Evolutionary conservation across 257 asterid genomes (phyloP), one percentile per base, ranked within the genome.

Genomic region (Ophiorrhiza pumila): DNA sequence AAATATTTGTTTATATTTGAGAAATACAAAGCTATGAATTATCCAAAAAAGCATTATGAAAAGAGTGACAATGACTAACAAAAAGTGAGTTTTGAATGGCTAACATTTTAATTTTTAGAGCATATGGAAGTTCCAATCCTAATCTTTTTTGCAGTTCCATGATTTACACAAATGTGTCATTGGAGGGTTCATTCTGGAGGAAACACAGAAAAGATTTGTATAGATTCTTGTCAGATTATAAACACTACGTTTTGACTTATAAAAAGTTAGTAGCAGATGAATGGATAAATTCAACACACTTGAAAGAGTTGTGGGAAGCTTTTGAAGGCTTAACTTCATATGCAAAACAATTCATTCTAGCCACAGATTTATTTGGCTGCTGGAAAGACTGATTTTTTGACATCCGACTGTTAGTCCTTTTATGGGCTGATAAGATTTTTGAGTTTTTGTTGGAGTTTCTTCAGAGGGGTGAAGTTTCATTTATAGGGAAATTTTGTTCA

Each of bases 111-210:
- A 25, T 35, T 42, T 60, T 7, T 23, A 49, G 34, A 10, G 35
- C 53, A 65, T 43, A 12, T 34, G 72, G 52, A 74, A 61, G 42
- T 41, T 37, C 46, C 60, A 73, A 63, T 76, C 58, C 25, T n/a
- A 61, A 47, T 45, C 35, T 72, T 60, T 80, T 71, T 76, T 68
- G 84, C 76, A 76, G 83, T 45, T 71, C 42, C 66, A 58, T 46
- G 76, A 72, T 42, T 66, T 22, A 68, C 62, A 65, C 4, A 35
- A 23, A 17, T 27, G 14, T 65, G 35, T 73, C 57, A 37, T 56
- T 2, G 49, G 69, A 37, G 43, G 20, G 72, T 20, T 64, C 46
- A 41, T 17, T 74, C 73, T 29, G 50, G 60, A 43, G 3, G 53
- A 32, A 64, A 50, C 65, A 23, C 41, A 15, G 71, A 62, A 49